Evolutionary conservation across 106 monocot genomes (phyloP), one percentile per base, ranked within the genome.

Genomic region (Acorus gramineus): DNA sequence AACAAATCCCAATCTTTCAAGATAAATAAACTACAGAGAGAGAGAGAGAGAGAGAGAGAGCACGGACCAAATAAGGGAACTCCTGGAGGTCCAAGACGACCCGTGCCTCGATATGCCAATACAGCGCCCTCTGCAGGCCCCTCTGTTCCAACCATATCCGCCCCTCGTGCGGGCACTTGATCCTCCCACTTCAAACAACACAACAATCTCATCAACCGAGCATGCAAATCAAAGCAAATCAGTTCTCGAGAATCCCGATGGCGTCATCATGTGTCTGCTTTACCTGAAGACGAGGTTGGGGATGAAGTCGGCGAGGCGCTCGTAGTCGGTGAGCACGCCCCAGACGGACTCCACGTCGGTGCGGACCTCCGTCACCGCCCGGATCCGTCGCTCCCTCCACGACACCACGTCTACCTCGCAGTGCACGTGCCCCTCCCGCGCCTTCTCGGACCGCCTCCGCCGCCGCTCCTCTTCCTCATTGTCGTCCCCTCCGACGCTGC

Each of bases 141-240:
- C 82, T 84, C 67, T 95, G 95, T 84, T 95, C 95, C 53, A 95
- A 46, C 95, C 95, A 95, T 73, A 90, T 81, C 78, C 95, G 84
- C 59, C 90, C 95, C 28, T 53, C 11, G 63, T 87, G 79, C 4
- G 95, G 90, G 75, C 95, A 95, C 52, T 81, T 74, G 58, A 95
- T 90, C 62, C 80, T 86, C 68, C 90, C 84, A 81, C 95, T 95
- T 10, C 55, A 66, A 52, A 10, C 28, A 53, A 11, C 45, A 67
- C 68, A 63, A 28, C 28, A 28, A 28, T 28, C 28, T 28, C 28
- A 28, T 28, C 28, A 28, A 28, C 0, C 1, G 1, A 28, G 28
- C 28, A 28, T 28, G 28, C 28, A 28, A 28, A 28, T 28, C 28
- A 28, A 28, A 0, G 28, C 28, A 28, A 28, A 28, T 28, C 28